Conservation (phyloP, 176 grass and related monocot genomes). For the Triticum aestivum region IWGSC_CS_RefSeq_v2.1 NC_057812.1:152194762-152195261, state of each 20-base stretch:
- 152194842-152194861: no score
- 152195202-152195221: not conserved
- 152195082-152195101: slow-evolving; percentile 34
- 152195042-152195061: not conserved
- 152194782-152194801: slow-evolving; percentile 99
- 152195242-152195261: not conserved
- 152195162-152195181: slow-evolving; percentile 23
- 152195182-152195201: slow-evolving; percentile 40
- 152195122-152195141: not conserved
- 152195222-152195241: slow-evolving; percentile 6
- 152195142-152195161: not conserved
- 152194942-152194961: slow-evolving; percentile 52
- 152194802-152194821: slow-evolving; percentile 97
- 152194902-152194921: not conserved
- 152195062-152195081: slow-evolving; percentile 7
- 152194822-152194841: slow-evolving; percentile 25
- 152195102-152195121: slow-evolving; percentile 14
- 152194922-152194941: slow-evolving; percentile 38
- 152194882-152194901: slow-evolving; percentile 13
- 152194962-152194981: slow-evolving; percentile 98
- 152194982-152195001: slow-evolving; percentile 85
- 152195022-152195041: slow-evolving; percentile 28
- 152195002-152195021: slow-evolving; percentile 89
- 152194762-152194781: slow-evolving; percentile 99
- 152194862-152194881: not conserved